Evolutionary conservation across 2,329 filamentous ascomycete genomes (phyloP).

Genomic region (Thelonectria discophora): DNA sequence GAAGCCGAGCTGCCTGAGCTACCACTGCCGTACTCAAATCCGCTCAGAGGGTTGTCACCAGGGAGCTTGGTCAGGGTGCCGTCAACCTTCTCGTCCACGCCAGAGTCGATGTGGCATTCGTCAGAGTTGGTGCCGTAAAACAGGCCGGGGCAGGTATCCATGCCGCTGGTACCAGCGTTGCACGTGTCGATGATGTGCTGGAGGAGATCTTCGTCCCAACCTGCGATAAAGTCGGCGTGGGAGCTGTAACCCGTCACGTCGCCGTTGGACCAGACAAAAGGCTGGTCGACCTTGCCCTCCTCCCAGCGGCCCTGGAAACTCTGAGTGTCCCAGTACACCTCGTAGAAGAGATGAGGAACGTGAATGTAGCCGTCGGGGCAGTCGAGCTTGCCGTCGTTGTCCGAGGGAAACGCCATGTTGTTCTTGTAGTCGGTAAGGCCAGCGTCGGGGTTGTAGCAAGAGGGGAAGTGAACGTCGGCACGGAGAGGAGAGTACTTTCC

Average conservation of each 20-base stretch:
- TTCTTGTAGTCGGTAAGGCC: conserved; percentile 67
- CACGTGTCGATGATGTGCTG: conserved; percentile 75
- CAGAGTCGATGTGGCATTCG: conserved; percentile 61
- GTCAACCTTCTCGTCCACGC: conserved; percentile 55
- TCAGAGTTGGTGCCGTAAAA: conserved; percentile 60
- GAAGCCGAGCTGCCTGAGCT: conserved; percentile 2
- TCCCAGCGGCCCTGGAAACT: conserved; percentile 62
- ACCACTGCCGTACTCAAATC: conserved; percentile 57
- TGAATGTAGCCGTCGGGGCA: conserved; percentile 65
- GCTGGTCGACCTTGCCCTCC: conserved; percentile 63
- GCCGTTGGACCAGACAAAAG: conserved; percentile 75
- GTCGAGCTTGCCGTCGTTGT: conserved; percentile 58
- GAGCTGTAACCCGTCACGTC: conserved; percentile 75
- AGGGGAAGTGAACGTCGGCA: conserved; percentile 75
- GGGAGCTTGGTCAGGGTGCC: conserved; percentile 60
- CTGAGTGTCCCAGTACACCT: conserved; percentile 69
- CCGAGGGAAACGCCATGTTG: conserved; percentile 72
- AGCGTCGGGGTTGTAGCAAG: conserved; percentile 74
- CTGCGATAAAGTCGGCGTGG: conserved; percentile 78
- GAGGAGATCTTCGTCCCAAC: conserved; percentile 72
- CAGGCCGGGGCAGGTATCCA: conserved; percentile 70
- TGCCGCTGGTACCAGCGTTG: conserved; percentile 65
- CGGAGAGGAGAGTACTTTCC: conserved; percentile 68
- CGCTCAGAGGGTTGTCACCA: conserved; percentile 63
- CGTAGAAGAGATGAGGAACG: conserved; percentile 65